phyloP scores from a whole-genome alignment of 129 eudicot genomes.

The Glebionis coronaria region DNA sequence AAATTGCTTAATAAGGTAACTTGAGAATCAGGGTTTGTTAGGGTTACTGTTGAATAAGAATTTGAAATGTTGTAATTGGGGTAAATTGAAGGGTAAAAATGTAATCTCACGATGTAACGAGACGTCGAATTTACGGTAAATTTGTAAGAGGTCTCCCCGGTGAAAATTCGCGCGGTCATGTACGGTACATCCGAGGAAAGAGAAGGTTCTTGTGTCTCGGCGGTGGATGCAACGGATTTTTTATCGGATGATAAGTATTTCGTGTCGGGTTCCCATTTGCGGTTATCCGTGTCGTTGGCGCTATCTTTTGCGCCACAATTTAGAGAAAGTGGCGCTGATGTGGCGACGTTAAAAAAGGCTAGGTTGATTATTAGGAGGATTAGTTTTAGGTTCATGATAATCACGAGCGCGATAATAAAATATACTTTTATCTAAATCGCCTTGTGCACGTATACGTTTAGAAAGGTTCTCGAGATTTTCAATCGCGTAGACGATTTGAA shows the following conservation, averaged over 20 bases:
- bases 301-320: conserved; percentile 47
- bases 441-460: no score
- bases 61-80: conserved; percentile 46
- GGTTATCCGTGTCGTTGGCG: conserved; percentile 44
- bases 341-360: conserved; percentile 19
- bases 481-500: neutral
- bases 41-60: conserved; percentile 45
- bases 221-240: conserved; percentile 38
- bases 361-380: conserved; percentile 12
- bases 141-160: conserved; percentile 48
- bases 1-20: conserved; percentile 58
- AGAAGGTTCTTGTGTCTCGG: conserved; percentile 52
- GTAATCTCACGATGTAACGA: conserved; percentile 50
- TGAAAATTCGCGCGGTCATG: conserved; percentile 69
- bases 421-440: no score
- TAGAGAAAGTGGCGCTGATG: conserved; percentile 25
- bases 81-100: conserved; percentile 68
- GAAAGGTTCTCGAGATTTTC: no score
- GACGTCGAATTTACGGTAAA: conserved; percentile 41
- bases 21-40: conserved; percentile 24
- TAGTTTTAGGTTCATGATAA: conserved; percentile 26
- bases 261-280: conserved; percentile 64
- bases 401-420: no score
- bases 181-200: conserved; percentile 54
- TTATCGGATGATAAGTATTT: conserved; percentile 41